A percentile compares a stretch with the other conserved stretches of the same genome.
phyloP scores from a whole-genome alignment of 108 stramenopile species.

The Cyclotella choctawhatcheeana region DNA sequence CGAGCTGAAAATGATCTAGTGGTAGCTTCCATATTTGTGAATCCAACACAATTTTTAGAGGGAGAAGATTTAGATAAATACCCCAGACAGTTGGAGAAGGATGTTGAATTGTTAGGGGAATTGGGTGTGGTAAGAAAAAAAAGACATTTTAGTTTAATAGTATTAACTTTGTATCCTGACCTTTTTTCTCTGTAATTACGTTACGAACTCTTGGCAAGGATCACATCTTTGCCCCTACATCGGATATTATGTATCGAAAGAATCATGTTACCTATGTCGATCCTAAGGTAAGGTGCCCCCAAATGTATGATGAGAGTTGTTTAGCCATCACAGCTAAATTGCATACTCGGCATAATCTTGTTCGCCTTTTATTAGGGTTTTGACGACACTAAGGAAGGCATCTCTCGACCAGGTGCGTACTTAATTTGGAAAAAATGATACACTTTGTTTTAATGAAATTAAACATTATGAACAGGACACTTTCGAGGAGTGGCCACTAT shows the following conservation, averaged over 20 bases:
- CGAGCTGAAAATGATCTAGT: slow-evolving; percentile 83
- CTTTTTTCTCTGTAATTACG: not conserved
- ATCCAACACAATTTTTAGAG: slow-evolving; percentile 95
- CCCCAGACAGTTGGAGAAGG: slow-evolving; percentile 90
- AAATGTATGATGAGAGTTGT: too few relatives aligned
- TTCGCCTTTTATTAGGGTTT: too few relatives aligned
- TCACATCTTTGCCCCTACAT: slow-evolving; percentile 77
- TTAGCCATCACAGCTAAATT: too few relatives aligned
- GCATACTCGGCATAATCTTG: too few relatives aligned
- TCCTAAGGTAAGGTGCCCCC: slow-evolving; percentile 60
- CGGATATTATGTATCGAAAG: slow-evolving; percentile 77
- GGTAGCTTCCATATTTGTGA: slow-evolving; percentile 95
- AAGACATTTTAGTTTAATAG: not conserved
- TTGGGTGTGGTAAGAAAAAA: slow-evolving; percentile 74
- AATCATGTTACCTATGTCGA: slow-evolving; percentile 78
- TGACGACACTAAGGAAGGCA: slow-evolving; percentile 15
- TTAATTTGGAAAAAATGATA: too few relatives aligned
- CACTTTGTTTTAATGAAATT: too few relatives aligned
- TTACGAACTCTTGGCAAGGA: slow-evolving; percentile 42
- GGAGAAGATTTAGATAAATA: slow-evolving; percentile 96
- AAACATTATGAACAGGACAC: slow-evolving; percentile 83
- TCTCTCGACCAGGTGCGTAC: slow-evolving; percentile 9
- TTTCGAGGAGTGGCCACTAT: slow-evolving; percentile 98
- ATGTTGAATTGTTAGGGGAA: slow-evolving; percentile 65
- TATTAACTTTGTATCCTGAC: too few relatives aligned